Conservation (phyloP, 352 stramenopile species). For the Pythium pectinolyticum region DNA sequence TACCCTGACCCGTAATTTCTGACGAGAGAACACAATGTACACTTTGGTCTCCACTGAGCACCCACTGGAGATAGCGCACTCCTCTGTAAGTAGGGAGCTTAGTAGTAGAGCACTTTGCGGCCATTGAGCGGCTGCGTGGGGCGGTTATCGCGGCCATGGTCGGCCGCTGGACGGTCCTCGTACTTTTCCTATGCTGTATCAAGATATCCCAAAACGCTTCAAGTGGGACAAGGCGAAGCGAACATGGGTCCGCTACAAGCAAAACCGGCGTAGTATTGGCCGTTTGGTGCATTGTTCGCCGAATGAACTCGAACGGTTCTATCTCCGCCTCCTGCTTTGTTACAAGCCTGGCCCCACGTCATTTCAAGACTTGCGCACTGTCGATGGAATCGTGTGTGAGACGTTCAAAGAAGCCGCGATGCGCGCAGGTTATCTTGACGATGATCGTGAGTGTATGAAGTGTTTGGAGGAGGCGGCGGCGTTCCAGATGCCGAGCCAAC, state of each 20-base stretch:
- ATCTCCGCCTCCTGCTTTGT: constrained; percentile 27
- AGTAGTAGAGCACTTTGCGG: constrained; percentile 53
- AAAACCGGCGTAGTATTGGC: constrained; percentile 14
- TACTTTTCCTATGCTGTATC: constrained; percentile 32
- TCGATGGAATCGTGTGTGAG: constrained; percentile 12
- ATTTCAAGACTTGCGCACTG: constrained; percentile 27
- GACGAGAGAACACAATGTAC: no score
- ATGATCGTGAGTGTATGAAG: constrained; percentile 24
- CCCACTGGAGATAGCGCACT: no score
- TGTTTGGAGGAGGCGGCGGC: constrained; percentile 18
- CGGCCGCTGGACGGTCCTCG: constrained; percentile 33
- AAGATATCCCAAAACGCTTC: constrained; percentile 8
- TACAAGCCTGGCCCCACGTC: constrained; percentile 23
- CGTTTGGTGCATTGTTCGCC: constrained; percentile 28
- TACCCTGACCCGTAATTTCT: no score
- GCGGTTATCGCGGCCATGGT: constrained; percentile 45
- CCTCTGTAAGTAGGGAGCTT: no score
- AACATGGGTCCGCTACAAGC: constrained; percentile 25
- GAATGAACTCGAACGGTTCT: constrained; percentile 23
- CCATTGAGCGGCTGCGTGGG: constrained; percentile 53
- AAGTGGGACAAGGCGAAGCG: constrained; percentile 12
- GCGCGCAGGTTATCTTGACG: constrained; percentile 20
- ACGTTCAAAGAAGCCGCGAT: constrained; percentile 27
- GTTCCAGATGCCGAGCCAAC: constrained; percentile 27
- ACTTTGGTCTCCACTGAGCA: no score